These are phyloP conservation scores for Talaromyces funiculosus DNA, from an alignment of 2,329 filamentous ascomycete genomes.

Conservation along the genomic window DNA sequence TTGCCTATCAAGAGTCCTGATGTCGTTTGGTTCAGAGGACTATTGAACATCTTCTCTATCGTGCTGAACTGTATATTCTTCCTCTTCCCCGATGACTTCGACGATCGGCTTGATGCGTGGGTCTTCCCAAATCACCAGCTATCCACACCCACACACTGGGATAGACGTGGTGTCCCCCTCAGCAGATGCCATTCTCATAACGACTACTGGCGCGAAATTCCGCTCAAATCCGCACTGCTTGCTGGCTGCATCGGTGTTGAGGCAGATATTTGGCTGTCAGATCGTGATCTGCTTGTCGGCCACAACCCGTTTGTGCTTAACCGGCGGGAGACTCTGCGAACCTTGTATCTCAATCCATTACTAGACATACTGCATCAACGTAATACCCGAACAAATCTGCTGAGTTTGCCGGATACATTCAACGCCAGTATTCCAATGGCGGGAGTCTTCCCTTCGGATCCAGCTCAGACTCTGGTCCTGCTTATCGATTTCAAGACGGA, in stretches of 20 bases:
- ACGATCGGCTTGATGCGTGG: constrained; percentile 12
- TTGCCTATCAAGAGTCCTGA: not conserved
- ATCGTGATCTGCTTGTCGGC: constrained; percentile 51
- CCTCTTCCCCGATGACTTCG: constrained; percentile 14
- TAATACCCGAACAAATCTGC: constrained; percentile 41
- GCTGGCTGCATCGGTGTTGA: constrained; percentile 53
- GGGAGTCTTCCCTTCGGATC: constrained; percentile 49
- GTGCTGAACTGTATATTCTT: not conserved
- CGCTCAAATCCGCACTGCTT: constrained; percentile 51
- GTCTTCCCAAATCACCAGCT: constrained; percentile 4
- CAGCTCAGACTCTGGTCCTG: constrained; percentile 46
- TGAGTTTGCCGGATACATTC: constrained; percentile 20
- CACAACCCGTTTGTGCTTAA: constrained; percentile 47
- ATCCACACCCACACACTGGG: constrained; percentile 2
- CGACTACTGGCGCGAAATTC: constrained; percentile 53
- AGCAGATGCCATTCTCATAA: constrained; percentile 54
- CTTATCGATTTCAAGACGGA: constrained; percentile 49
- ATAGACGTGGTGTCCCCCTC: constrained; percentile 27
- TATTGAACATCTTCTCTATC: constrained; percentile 10
- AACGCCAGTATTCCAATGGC: constrained; percentile 22
- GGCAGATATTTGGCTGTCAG: constrained; percentile 53
- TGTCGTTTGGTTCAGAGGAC: not conserved
- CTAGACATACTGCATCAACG: constrained; percentile 45
- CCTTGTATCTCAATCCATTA: constrained; percentile 51
- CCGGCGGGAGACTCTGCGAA: constrained; percentile 43